phyloP scores from a whole-genome alignment of 75 land plant genomes.

The Larix kaempferi region DNA sequence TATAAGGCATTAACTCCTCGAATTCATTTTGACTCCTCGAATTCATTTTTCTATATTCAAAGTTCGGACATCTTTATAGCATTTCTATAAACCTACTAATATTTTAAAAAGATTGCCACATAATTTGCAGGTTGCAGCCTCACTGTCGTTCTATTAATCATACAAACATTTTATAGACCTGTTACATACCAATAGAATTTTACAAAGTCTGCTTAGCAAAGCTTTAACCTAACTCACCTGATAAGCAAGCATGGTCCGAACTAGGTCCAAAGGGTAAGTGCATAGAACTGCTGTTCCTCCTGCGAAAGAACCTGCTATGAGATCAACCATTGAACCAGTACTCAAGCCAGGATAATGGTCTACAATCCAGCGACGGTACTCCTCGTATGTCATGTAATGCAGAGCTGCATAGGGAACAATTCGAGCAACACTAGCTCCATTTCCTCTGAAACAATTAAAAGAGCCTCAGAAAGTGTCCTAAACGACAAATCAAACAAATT shows the following conservation, averaged over 20 bases:
- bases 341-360: slow-evolving; percentile 36
- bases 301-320: slow-evolving; percentile 72
- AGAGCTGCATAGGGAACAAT: slow-evolving; percentile 90
- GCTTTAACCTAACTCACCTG: slow-evolving; percentile 41
- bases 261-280: slow-evolving; percentile 85
- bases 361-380: slow-evolving; percentile 69
- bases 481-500: not conserved
- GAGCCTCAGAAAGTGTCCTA: not conserved
- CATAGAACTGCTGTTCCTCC: slow-evolving; percentile 91
- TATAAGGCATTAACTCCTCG: not conserved
- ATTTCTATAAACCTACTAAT: not conserved
- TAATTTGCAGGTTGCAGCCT: not conserved
- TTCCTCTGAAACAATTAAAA: slow-evolving; percentile 50
- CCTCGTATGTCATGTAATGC: slow-evolving; percentile 90
- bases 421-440: slow-evolving; percentile 88
- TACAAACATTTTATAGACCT: not conserved
- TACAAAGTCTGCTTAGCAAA: not conserved
- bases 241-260: slow-evolving; percentile 78
- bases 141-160: not conserved
- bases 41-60: not conserved
- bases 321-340: slow-evolving; percentile 67
- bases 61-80: no score
- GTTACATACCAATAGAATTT: not conserved
- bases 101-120: not conserved
- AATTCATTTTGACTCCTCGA: not conserved